Percentiles rank a stretch among this genome's conserved stretches.
phyloP scores from a whole-genome alignment of 129 eudicot genomes.

The Artemisia argyi region DNA sequence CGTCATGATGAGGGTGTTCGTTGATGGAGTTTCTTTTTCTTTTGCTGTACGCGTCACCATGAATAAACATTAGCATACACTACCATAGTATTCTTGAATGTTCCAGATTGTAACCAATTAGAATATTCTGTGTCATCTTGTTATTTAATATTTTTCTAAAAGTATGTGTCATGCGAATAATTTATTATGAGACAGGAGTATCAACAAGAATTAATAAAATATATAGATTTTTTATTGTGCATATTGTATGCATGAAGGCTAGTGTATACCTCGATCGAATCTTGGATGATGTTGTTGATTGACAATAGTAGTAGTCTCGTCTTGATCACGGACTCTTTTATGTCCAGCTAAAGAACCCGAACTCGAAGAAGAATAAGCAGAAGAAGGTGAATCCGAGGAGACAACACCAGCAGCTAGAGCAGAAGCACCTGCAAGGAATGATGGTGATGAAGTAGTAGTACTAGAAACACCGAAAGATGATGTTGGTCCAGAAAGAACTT shows the following conservation, averaged over 20 bases:
- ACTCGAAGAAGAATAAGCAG: constrained; percentile 63
- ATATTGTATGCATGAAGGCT: too few relatives aligned
- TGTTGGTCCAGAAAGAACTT: constrained; percentile 47
- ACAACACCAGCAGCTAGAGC: neutral
- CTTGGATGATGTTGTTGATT: constrained; percentile 24
- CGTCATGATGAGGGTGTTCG: neutral
- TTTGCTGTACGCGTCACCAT: constrained; percentile 12
- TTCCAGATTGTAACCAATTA: neutral
- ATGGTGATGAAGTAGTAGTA: constrained; percentile 1
- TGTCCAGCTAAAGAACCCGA: constrained; percentile 63
- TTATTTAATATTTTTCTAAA: too few relatives aligned
- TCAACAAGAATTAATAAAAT: too few relatives aligned
- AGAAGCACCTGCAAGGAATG: constrained; percentile 5
- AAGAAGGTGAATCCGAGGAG: constrained; percentile 37
- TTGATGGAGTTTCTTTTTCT: constrained; percentile 30
- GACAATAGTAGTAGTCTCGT: constrained; percentile 30
- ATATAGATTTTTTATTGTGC: too few relatives aligned
- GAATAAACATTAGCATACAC: neutral
- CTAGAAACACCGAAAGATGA: neutral
- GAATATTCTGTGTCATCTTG: too few relatives aligned
- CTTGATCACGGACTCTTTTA: constrained; percentile 66
- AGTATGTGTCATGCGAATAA: too few relatives aligned
- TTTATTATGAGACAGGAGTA: too few relatives aligned
- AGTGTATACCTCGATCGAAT: constrained; percentile 16
- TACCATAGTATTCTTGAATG: too few relatives aligned